A percentile compares a stretch with the other conserved stretches of the same genome.
Evolutionary conservation across 2,329 filamentous ascomycete species (phyloP).

Genomic region (Penicillium rolfsii): DNA sequence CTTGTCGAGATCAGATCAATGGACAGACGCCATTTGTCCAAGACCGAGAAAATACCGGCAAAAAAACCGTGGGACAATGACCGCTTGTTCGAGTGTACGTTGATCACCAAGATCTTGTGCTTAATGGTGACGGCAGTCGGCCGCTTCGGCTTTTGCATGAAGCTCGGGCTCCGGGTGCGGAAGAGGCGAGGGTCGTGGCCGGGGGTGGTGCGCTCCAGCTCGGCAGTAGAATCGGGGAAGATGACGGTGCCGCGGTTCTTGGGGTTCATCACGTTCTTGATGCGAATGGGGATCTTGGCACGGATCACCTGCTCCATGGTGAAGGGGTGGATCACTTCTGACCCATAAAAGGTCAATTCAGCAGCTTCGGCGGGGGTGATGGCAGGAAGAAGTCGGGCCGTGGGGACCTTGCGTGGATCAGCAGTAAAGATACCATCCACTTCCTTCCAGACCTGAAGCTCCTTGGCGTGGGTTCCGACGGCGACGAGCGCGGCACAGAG

Average conservation of each 20-base stretch:
- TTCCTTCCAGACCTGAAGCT: conserved; percentile 98
- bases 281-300: conserved; percentile 67
- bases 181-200: conserved; percentile 62
- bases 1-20: conserved; percentile 96
- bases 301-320: conserved; percentile 92
- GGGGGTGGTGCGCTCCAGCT: conserved; percentile 53
- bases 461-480: conserved; percentile 81
- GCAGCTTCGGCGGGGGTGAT: conserved; percentile 95
- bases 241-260: conserved; percentile 65
- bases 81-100: conserved; percentile 96
- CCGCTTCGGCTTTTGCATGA: conserved; percentile 66
- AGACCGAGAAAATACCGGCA: conserved; percentile 86
- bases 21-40: conserved; percentile 83
- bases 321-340: conserved; percentile 96
- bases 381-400: conserved; percentile 80
- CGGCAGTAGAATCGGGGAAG: conserved; percentile 70
- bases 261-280: conserved; percentile 72
- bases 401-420: conserved; percentile 87
- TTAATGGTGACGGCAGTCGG: conserved; percentile 96
- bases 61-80: conserved; percentile 96
- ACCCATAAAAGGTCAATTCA: conserved; percentile 90
- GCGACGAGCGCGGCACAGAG: conserved; percentile 90
- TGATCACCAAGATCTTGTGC: conserved; percentile 93
- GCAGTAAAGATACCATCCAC: conserved; percentile 92
- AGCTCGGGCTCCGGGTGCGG: conserved; percentile 51